Conservation (phyloP, 441 rosid genomes). For the Isatis lusitanica region DNA sequence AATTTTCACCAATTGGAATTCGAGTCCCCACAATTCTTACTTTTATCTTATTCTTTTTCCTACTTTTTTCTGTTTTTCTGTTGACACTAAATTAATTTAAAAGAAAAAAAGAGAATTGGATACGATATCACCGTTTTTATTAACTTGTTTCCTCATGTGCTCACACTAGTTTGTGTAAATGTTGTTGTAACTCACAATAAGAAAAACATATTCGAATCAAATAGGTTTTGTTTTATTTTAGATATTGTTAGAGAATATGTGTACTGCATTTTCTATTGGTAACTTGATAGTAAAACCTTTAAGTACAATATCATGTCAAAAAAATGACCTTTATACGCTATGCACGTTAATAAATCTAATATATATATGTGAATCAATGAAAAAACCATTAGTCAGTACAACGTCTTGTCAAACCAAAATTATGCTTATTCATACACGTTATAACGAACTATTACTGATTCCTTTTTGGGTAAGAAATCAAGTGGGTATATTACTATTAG, state of each 20-base stretch:
- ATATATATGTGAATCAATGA: not conserved
- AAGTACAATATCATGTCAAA: not conserved
- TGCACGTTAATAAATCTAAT: not conserved
- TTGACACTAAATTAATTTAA: not conserved
- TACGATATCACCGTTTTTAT: constrained; percentile 20
- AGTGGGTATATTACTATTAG: constrained; percentile 21
- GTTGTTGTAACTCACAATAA: constrained; percentile 17
- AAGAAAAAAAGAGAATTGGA: not conserved
- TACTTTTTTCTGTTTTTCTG: not conserved
- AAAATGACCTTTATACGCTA: not conserved
- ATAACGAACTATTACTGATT: constrained; percentile 24
- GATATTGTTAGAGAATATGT: not conserved
- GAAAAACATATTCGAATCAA: constrained; percentile 12
- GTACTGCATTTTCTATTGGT: constrained; percentile 26
- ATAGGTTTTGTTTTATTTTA: not conserved
- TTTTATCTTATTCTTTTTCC: constrained; percentile 16
- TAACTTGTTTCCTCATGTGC: constrained; percentile 27
- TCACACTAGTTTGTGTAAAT: constrained; percentile 25
- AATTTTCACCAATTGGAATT: constrained; percentile 35
- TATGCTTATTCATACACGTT: constrained; percentile 22
- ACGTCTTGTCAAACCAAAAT: constrained; percentile 21
- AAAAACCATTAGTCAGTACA: not conserved
- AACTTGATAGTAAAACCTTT: constrained; percentile 1
- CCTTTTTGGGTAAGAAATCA: constrained; percentile 33
- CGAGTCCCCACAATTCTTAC: constrained; percentile 37